These are phyloP conservation scores for Fusarium citri DNA, from an alignment of 2,329 filamentous ascomycete genomes.

Conservation along the genomic window DNA sequence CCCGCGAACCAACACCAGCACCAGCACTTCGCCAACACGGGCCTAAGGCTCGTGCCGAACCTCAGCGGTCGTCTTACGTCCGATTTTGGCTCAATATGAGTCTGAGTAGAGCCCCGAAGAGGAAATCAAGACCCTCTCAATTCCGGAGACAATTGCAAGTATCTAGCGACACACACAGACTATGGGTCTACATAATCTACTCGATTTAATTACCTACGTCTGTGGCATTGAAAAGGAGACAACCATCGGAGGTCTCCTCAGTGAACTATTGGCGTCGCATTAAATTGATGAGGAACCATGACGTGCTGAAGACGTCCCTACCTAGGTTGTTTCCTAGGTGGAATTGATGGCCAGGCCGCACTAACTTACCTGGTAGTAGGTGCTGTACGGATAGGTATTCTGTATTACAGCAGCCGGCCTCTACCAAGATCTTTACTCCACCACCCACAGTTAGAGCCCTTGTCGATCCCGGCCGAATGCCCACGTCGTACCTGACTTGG, in stretches of 20 bases:
- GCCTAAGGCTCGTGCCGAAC: slow-evolving; percentile 38
- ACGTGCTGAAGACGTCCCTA: slow-evolving; percentile 33
- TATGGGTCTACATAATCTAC: not conserved
- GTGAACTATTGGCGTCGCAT: slow-evolving; percentile 10
- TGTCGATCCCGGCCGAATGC: slow-evolving; percentile 44
- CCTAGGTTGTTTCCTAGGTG: slow-evolving; percentile 8
- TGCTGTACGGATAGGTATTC: not conserved
- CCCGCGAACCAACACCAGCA: slow-evolving; percentile 12
- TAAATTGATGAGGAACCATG: slow-evolving; percentile 29
- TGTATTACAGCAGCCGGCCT: not conserved
- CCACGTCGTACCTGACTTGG: slow-evolving; percentile 47
- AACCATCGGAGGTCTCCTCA: not conserved
- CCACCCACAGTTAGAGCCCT: slow-evolving; percentile 38
- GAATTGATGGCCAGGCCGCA: slow-evolving; percentile 10
- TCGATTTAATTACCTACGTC: not conserved
- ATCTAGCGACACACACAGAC: not conserved
- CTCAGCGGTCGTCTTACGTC: slow-evolving; percentile 30
- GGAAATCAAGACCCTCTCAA: slow-evolving; percentile 13
- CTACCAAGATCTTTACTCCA: slow-evolving; percentile 35
- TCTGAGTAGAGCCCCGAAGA: slow-evolving; percentile 10
- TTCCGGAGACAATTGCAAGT: not conserved
- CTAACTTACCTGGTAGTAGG: not conserved
- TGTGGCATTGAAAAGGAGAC: not conserved
- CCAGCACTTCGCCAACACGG: slow-evolving; percentile 15
- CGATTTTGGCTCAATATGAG: slow-evolving; percentile 19